phyloP scores from a whole-genome alignment of 208 protist species.

The Wallacemonas sp. region DNA sequence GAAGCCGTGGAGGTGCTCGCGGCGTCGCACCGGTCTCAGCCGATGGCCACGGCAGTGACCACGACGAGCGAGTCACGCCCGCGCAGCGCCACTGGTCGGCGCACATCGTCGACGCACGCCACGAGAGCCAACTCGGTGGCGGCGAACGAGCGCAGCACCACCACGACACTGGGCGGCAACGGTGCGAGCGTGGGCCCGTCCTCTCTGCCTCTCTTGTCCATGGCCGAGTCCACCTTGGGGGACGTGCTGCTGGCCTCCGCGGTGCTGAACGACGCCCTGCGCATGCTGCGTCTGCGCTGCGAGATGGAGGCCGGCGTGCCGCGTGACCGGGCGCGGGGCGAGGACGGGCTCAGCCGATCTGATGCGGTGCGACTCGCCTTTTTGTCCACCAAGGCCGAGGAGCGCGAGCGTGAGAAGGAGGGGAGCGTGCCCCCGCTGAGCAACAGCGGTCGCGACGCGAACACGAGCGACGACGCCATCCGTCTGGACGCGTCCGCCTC shows the following conservation, averaged over 20 bases:
- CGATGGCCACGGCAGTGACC: too few relatives aligned
- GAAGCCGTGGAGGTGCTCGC: too few relatives aligned
- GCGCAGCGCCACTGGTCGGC: not conserved
- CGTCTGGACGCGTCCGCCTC: too few relatives aligned
- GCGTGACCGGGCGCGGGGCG: not conserved
- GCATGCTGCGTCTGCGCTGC: constrained; percentile 15
- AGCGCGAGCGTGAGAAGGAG: constrained; percentile 4
- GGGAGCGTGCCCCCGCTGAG: not conserved
- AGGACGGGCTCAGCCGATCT: not conserved
- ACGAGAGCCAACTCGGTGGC: not conserved
- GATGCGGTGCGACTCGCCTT: constrained; percentile 11
- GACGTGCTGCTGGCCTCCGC: constrained; percentile 57
- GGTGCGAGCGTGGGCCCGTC: not conserved
- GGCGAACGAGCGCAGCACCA: not conserved
- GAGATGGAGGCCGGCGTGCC: constrained; percentile 7
- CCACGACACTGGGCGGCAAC: not conserved
- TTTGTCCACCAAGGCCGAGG: not conserved
- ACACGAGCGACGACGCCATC: too few relatives aligned
- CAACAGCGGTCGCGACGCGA: not conserved
- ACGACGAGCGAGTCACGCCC: not conserved
- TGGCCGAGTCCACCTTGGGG: constrained; percentile 34
- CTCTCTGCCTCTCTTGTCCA: constrained; percentile 15
- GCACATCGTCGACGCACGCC: not conserved
- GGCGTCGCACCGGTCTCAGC: too few relatives aligned
- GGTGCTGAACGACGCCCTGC: constrained; percentile 51